Percentiles rank a stretch among this genome's conserved stretches.
Conservation (phyloP, 306 rosid species). For the Vicia faba region DNA sequence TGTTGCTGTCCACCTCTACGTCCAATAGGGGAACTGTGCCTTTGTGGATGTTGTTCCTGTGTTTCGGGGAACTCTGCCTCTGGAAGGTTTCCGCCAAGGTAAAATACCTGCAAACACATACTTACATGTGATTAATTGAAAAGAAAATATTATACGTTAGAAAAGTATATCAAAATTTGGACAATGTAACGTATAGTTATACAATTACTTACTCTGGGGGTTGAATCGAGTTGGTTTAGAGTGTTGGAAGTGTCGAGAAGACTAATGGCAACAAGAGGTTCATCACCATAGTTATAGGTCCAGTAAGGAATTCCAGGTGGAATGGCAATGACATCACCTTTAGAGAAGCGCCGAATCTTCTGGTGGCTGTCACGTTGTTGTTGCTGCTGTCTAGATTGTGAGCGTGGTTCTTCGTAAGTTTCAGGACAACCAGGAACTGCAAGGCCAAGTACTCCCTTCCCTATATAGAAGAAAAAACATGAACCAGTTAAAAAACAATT, state of each 20-base stretch:
- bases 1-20: constrained; percentile 9
- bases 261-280: constrained; percentile 37
- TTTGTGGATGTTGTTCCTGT: not conserved
- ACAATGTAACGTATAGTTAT: not conserved
- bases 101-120: constrained; percentile 49
- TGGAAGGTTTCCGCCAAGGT: constrained; percentile 60
- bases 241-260: constrained; percentile 49
- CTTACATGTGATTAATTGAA: not conserved
- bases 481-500: no score
- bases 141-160: not conserved
- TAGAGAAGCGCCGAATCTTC: no score
- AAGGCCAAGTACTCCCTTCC: no score
- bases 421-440: no score
- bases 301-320: constrained; percentile 45
- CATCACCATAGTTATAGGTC: constrained; percentile 36
- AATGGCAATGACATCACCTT: constrained; percentile 4
- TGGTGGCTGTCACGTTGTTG: no score
- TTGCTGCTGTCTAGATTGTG: no score
- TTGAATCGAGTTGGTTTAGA: constrained; percentile 60
- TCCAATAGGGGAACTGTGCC: not conserved
- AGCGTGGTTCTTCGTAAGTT: no score
- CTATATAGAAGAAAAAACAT: no score
- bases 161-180: not conserved
- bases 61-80: constrained; percentile 42
- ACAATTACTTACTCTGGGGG: constrained; percentile 50